Evolutionary conservation across 140 eudicot species (phyloP).

Genomic region (Stevia rebaudiana): DNA sequence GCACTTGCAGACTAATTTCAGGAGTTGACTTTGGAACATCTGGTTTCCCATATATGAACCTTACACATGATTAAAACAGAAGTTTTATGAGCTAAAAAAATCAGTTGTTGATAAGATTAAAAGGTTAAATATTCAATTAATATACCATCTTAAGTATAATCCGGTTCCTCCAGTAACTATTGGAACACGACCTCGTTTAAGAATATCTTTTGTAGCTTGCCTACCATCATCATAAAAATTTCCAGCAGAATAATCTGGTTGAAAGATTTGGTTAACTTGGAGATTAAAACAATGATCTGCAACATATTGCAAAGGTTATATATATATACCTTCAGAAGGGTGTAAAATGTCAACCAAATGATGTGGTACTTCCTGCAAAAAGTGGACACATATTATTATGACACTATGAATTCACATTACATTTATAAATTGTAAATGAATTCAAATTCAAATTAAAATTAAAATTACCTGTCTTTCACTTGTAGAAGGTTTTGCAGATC

Average conservation of each 20-base stretch:
- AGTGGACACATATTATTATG: not conserved
- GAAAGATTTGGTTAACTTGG: conserved; percentile 8
- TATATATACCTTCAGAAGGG: conserved; percentile 80
- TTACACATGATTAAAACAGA: conserved; percentile 18
- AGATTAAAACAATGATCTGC: conserved; percentile 5
- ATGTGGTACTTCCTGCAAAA: conserved; percentile 80
- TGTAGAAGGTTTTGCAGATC: conserved; percentile 93
- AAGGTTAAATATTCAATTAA: not conserved
- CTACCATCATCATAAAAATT: conserved; percentile 86
- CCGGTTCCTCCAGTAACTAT: conserved; percentile 94
- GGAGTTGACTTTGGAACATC: conserved; percentile 87
- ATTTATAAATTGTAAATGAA: not conserved
- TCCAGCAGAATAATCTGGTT: conserved; percentile 84
- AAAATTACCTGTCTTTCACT: conserved; percentile 59
- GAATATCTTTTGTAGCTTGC: conserved; percentile 64
- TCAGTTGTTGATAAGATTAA: not conserved
- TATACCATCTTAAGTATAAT: conserved; percentile 81
- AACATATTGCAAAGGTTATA: not conserved
- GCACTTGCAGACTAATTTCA: conserved; percentile 58
- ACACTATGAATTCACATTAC: not conserved
- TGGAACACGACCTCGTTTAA: conserved; percentile 68
- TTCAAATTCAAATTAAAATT: too few relatives aligned
- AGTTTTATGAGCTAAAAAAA: not conserved
- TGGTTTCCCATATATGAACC: conserved; percentile 97
- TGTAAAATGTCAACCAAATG: conserved; percentile 89